phyloP scores from a whole-genome alignment of 1,284 basidiomycete species.

The Sporisorium iseilematis-ciliati region DNA sequence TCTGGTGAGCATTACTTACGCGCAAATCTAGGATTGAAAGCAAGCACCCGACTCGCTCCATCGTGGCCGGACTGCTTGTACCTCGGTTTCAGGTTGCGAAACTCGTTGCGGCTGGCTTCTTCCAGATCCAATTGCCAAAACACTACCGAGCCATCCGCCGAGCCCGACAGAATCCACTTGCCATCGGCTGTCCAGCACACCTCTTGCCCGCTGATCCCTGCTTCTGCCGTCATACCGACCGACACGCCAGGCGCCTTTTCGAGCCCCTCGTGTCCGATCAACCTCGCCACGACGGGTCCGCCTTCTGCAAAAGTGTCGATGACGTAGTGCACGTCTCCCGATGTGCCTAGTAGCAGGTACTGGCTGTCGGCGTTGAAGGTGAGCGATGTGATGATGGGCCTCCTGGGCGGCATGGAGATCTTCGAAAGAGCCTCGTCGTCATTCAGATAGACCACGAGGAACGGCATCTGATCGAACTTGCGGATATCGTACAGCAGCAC shows the following conservation, averaged over 20 bases:
- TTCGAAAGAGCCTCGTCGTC: constrained; percentile 60
- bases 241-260: constrained; percentile 45
- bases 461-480: constrained; percentile 89
- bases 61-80: constrained; percentile 55
- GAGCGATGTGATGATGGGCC: constrained; percentile 89
- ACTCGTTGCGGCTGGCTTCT: constrained; percentile 31
- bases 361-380: constrained; percentile 87
- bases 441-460: constrained; percentile 82
- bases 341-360: constrained; percentile 90
- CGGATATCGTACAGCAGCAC: constrained; percentile 79
- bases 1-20: constrained; percentile 45
- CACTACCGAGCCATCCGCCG: constrained; percentile 32
- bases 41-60: constrained; percentile 50
- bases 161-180: constrained; percentile 59
- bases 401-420: constrained; percentile 75
- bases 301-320: constrained; percentile 50
- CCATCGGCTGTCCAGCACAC: constrained; percentile 66
- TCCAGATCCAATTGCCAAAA: constrained; percentile 57
- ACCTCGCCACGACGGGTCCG: constrained; percentile 43
- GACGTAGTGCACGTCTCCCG: constrained; percentile 90
- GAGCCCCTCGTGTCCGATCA: constrained; percentile 61
- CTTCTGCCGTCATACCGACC: constrained; percentile 60
- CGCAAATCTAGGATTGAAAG: constrained; percentile 64
- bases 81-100: constrained; percentile 27
- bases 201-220: constrained; percentile 66